Evolutionary conservation across 2,329 filamentous ascomycete genomes (phyloP), one percentile per base, ranked within the genome.

Genomic region (Rugonectria rugulosa): DNA sequence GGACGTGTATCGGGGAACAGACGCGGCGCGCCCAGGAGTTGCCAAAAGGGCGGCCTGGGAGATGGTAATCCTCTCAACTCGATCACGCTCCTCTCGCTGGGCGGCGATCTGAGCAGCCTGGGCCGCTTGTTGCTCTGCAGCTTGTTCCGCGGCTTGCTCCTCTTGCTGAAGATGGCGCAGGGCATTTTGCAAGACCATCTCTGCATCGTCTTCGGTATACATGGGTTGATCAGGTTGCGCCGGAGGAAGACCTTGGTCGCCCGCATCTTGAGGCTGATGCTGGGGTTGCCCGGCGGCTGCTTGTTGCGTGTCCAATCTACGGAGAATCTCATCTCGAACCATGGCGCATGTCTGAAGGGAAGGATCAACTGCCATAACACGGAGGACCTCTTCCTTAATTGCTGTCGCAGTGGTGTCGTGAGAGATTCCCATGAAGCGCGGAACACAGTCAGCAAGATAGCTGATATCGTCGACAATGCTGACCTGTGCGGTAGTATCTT

Each of bases 401-500:
- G 82, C 80, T 34, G 81, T 78, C 1, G 85, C 85, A 47, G 81
- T 85, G 2, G 83, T 87, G 58, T 87, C 83, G 23, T 81, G 68
- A 9, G 77, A 78, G 57, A 88, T 78, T 57, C 72, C 77, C 79
- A 88, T 85, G 68, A 86, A 79, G 48, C 83, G 79, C 14, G 83
- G 83, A 6, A 88, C 76, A 48, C 81, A 81, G 56, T 88, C 84
- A 65, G 83, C 78, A 3, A 88, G 75, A 68, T 88, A 88, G 38
- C 76, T 76, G 26, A 88, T 79, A 63, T 87, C 83, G 48, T 83
- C 79, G 37, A 81, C 81, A 1, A 77, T 75, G 60, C 82, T 80
- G 31, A 75, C 60, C 15, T 75, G 75, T 1, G n/a, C n/a, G n/a
- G n/a, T n/a, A n/a, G n/a, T n/a, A n/a, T 74, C 76, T 44, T 78